A percentile compares a stretch with the other conserved stretches of the same genome.
phyloP scores from a whole-genome alignment of 2,329 filamentous ascomycete species.

The Beauveria bassiana region DNA sequence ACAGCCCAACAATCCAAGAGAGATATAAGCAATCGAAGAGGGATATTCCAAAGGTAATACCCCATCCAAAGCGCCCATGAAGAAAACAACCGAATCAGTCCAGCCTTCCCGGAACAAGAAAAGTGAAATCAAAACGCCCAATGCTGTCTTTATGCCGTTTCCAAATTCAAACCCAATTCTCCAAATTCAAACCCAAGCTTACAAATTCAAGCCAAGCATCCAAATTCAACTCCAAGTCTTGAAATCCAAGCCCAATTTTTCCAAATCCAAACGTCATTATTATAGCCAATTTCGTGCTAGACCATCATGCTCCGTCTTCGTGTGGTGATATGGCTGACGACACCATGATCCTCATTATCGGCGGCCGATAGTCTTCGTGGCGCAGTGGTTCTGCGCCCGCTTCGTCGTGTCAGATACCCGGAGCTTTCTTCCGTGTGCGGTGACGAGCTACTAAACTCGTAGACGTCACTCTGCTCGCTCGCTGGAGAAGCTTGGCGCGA shows the following conservation, averaged over 20 bases:
- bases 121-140: neutral
- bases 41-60: neutral
- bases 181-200: neutral
- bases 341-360: slow-evolving; percentile 24
- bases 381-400: slow-evolving; percentile 26
- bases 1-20: no score
- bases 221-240: no score
- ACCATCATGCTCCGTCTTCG: slow-evolving; percentile 54
- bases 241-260: neutral
- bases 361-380: slow-evolving; percentile 33
- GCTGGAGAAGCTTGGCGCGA: neutral
- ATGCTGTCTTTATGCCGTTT: slow-evolving; percentile 5
- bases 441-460: slow-evolving; percentile 46
- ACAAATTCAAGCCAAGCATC: no score
- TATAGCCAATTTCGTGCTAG: slow-evolving; percentile 21
- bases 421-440: slow-evolving; percentile 22
- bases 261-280: slow-evolving; percentile 7
- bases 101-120: neutral
- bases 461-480: slow-evolving; percentile 33
- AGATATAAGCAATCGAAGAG: neutral
- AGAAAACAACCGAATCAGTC: neutral
- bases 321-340: slow-evolving; percentile 23
- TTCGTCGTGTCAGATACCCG: slow-evolving; percentile 18
- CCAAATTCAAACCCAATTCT: slow-evolving; percentile 6
- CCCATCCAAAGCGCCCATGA: neutral